Evolutionary conservation across 805 yeast species (phyloP), one percentile per base, ranked within the genome.

Genomic region (Blastobotrys mokoenaii): DNA sequence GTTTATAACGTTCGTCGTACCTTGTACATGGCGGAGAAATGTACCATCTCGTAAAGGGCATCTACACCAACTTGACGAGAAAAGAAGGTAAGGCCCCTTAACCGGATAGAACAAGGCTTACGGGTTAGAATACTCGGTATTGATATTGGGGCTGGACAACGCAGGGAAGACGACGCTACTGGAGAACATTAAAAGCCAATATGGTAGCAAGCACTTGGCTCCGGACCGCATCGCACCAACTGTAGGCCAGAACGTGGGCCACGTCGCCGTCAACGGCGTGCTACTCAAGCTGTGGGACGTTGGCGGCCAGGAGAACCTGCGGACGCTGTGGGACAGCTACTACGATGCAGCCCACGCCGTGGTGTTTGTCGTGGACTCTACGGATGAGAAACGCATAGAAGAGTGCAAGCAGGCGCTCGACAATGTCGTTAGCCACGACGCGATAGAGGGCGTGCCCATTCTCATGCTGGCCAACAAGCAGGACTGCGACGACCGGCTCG

Each of bases 391-490:
- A 30, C 71, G 96, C 46, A 75, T 90, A 43, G 80, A 84, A 51
- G 97, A 89, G 63, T 88, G 96, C 65, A 73, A 78, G 52, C 77
- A 76, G 18, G 79, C 82, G 1, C 68, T 88, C 44, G 66, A 62
- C 42, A 46, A 66, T 1, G 62, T 77, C 15, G 80, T 87, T 60
- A 69, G 72, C 41, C 74, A 74, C 59, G 84, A 80, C 48, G 70
- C 70, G 15, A 68, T 75, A 11, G 85, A 80, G 46, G 88, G 94
- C 27, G 82, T 88, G 14, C 98, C 97, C 1, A 79, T 90, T 8
- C 70, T 90, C 46, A 90, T 90, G 96, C 71, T 90, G 58, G 97
- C 97, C 6, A 90, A 93, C 63, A 93, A 93, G 62, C 96, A 89
- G 67, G 97, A 93, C 59, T 62, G 79, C 31, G 78, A 76, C 46